Base-by-base conservation (phyloP, 139 green algal species). In the Picochlorum sp. region DNA sequence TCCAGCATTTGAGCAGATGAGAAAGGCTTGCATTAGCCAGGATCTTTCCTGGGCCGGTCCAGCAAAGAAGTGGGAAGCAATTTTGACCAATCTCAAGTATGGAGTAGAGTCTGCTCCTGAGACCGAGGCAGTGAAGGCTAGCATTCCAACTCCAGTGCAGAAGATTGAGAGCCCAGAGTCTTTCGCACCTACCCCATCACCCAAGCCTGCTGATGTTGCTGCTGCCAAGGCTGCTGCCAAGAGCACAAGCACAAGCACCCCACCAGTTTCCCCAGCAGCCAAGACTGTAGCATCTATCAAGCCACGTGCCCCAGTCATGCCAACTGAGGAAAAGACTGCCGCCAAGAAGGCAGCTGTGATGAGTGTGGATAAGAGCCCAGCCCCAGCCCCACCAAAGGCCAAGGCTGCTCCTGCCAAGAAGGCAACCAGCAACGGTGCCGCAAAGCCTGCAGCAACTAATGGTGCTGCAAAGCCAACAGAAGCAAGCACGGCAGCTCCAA, bases 31-130 rank as follows among this genome's bases (percentile, higher is more conserved):
- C 85, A 99, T 99, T 76, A 66, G 47, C 44, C 87, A 91, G 81
- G 93, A 99, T 70, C 80, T 99, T 49, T 90, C 82, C 11, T 99
- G 94, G 94, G 60, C 77, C 15, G 77, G 87, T 68, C 90, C 91
- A 14, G 91, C 91, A 23, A 84, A 81, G 66, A 96, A 96, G 83
- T 97, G 91, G 91, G 90, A 97, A 74, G 86, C 74, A 10, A 65
- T 95, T 18, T 79, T 97, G 6, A 69, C 66, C 31, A 65, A 77
- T 57, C 30, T 77, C 16, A 77, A 77, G 70, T 73, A 55, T 45
- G 70, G 70, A 38, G 47, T 41, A 15, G 63, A 60, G 38, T 49
- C 55, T 62, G 65, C 70, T 41, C 54, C 63, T 26, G 54, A 72
- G 55, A 57, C 71, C 31, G 62, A 23, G 18, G 56, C 49, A 11